A percentile compares a stretch with the other conserved stretches of the same genome.
Conservation (phyloP, 2,329 filamentous ascomycete genomes). For the Phialophora expanda region DNA sequence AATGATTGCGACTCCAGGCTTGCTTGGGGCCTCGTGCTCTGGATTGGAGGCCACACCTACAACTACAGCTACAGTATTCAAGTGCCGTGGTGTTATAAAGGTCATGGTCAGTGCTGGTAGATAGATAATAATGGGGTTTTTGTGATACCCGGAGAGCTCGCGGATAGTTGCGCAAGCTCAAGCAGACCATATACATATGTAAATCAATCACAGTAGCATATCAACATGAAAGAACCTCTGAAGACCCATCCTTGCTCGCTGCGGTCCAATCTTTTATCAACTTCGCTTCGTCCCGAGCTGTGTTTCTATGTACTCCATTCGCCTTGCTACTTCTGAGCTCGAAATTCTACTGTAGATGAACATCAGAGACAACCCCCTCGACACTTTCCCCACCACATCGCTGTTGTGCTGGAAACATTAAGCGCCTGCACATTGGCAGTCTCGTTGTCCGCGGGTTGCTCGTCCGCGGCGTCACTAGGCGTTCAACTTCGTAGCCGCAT, state of each 20-base stretch:
- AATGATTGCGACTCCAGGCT: no score
- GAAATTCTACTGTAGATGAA: background rate
- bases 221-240: background rate
- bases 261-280: background rate
- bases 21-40: no score
- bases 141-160: no score
- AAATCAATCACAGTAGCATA: background rate
- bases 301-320: background rate
- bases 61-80: no score
- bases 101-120: no score
- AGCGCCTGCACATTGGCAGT: background rate
- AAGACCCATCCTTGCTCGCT: background rate
- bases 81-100: no score
- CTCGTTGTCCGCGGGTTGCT: background rate
- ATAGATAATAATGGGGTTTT: no score
- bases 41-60: no score
- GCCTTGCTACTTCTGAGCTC: background rate
- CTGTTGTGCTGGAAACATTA: background rate
- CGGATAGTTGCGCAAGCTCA: background rate
- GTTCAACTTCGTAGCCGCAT: conserved; percentile 52
- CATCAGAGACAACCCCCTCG: background rate
- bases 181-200: background rate
- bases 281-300: background rate
- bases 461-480: background rate
- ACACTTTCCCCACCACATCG: background rate